phyloP scores from a whole-genome alignment of 2,329 filamentous ascomycete species.

The Exophiala alcalophila region DNA sequence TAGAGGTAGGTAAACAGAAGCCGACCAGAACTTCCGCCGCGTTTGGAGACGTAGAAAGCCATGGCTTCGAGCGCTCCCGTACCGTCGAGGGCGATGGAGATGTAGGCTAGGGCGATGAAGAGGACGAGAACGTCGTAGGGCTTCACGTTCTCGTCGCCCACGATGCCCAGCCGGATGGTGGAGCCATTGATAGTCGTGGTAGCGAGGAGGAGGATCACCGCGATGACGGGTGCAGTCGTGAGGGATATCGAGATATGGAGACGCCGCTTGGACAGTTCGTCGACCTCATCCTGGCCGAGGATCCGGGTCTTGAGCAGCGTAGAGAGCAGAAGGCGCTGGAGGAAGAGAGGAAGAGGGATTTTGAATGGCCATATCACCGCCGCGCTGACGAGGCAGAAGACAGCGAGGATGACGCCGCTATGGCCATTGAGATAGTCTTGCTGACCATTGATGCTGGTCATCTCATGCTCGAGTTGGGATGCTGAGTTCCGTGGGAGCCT shows the following conservation, averaged over 20 bases:
- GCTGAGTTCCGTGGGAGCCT: no score
- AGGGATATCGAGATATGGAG: conserved; percentile 28
- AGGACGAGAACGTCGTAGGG: conserved; percentile 32
- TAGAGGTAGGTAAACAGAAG: conserved; percentile 31
- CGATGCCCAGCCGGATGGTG: conserved; percentile 29
- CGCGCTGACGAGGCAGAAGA: conserved; percentile 29
- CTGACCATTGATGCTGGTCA: conserved; percentile 15
- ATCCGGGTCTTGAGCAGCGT: conserved; percentile 12
- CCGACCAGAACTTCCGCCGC: conserved; percentile 28
- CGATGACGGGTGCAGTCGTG: conserved; percentile 28
- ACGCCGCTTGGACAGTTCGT: conserved; percentile 9
- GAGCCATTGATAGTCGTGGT: conserved; percentile 30
- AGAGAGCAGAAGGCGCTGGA: conserved; percentile 16
- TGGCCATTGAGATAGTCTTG: conserved; percentile 29
- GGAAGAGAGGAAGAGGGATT: conserved; percentile 20
- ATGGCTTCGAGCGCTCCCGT: conserved; percentile 30
- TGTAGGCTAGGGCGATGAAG: conserved; percentile 31
- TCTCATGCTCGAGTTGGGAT: no score
- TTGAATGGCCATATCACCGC: conserved; percentile 29
- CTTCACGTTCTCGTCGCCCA: conserved; percentile 29
- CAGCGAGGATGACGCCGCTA: conserved; percentile 29
- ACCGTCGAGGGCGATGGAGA: conserved; percentile 31
- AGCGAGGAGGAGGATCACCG: conserved; percentile 28
- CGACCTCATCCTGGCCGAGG: conserved; percentile 14
- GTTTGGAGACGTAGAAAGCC: conserved; percentile 30